A percentile compares a stretch with the other conserved stretches of the same genome.
Evolutionary conservation across 2,329 filamentous ascomycete genomes (phyloP).

Genomic region (Rhinocladiella mackenziei): DNA sequence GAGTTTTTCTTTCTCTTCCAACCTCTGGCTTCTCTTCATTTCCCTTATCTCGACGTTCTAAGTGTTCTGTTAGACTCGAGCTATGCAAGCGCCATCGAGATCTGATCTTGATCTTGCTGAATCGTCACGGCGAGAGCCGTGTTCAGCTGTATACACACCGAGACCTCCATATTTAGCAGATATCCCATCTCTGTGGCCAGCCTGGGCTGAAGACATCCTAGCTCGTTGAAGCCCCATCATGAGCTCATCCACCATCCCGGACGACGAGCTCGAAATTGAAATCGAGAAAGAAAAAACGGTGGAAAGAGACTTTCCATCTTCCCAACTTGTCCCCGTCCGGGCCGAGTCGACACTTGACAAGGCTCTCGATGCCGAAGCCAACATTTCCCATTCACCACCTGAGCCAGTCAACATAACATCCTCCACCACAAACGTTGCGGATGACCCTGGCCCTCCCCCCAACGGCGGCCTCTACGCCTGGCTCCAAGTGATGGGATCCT

Average conservation of each 20-base stretch:
- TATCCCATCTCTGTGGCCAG: background rate
- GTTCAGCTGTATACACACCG: no score
- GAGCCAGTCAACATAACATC: no score
- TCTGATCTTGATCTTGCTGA: no score
- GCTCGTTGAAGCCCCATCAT: constrained; percentile 6
- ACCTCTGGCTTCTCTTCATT: no score
- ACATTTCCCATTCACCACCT: constrained; percentile 7
- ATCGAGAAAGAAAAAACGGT: constrained; percentile 3
- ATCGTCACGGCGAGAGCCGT: no score
- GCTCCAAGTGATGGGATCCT: constrained; percentile 34
- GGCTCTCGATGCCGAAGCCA: constrained; percentile 23
- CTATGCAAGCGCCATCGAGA: no score
- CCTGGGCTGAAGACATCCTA: background rate
- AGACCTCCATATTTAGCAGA: background rate
- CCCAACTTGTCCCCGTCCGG: constrained; percentile 5
- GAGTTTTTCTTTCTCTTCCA: no score
- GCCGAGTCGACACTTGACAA: constrained; percentile 15
- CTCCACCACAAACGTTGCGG: no score
- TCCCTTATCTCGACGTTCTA: no score
- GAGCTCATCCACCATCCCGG: constrained; percentile 18
- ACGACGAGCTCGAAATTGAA: constrained; percentile 12
- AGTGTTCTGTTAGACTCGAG: no score
- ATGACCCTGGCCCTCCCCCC: constrained; percentile 24
- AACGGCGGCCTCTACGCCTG: constrained; percentile 36
- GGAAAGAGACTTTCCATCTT: constrained; percentile 1